Conservation (phyloP, 305 asterid genomes). For the Fraxinus floribunda region DNA sequence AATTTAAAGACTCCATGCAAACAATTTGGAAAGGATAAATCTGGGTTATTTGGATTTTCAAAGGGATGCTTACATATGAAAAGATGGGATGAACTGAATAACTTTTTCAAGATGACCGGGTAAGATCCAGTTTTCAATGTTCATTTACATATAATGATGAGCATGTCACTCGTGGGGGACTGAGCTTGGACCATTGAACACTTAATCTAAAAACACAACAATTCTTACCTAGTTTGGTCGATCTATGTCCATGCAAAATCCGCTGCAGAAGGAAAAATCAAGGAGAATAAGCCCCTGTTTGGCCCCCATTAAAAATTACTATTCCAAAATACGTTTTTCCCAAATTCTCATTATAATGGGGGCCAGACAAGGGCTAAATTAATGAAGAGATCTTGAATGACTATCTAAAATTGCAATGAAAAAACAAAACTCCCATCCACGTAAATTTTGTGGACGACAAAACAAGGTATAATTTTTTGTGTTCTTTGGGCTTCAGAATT, state of each 20-base stretch:
- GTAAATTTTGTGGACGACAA: neutral
- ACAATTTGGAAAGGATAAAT: constrained; percentile 54
- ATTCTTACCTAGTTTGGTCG: neutral
- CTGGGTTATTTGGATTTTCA: constrained; percentile 88
- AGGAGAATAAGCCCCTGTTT: neutral
- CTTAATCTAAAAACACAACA: neutral
- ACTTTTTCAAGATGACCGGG: constrained; percentile 75
- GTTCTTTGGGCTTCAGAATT: neutral
- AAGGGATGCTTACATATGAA: constrained; percentile 76
- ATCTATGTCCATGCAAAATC: neutral
- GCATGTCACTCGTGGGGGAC: neutral
- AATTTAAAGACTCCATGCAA: constrained; percentile 50
- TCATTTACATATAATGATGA: constrained; percentile 3
- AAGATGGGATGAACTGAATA: constrained; percentile 92
- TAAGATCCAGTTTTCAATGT: constrained; percentile 28
- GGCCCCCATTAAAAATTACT: too few species aligned
- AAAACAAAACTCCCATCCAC: neutral
- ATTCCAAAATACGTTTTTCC: too few species aligned
- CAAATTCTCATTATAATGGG: too few species aligned
- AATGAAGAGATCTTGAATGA: neutral
- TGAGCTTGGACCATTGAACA: neutral
- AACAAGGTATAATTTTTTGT: neutral
- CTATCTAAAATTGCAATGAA: neutral
- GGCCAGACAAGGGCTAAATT: too few species aligned
- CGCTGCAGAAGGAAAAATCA: neutral